phyloP scores from a whole-genome alignment of 164 flowering plant genomes.

The Magnolia officinalis region DNA sequence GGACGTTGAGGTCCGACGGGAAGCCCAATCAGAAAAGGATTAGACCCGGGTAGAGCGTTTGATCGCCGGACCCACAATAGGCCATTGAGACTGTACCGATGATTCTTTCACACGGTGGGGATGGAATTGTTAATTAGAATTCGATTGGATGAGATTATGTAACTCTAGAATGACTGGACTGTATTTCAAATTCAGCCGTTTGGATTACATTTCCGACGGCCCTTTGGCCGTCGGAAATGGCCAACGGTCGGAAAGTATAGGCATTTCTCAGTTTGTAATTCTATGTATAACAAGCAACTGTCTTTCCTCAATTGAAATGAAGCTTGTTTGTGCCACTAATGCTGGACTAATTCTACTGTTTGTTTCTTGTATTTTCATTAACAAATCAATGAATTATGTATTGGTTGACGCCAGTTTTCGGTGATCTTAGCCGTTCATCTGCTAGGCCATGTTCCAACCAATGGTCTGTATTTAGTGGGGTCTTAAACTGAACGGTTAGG shows the following conservation, averaged over 20 bases:
- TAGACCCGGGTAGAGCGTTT: constrained; percentile 40
- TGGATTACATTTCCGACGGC: background rate
- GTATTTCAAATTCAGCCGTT: background rate
- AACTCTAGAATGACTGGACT: background rate
- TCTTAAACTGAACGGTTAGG: background rate
- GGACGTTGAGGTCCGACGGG: constrained; percentile 50
- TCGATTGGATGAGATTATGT: background rate
- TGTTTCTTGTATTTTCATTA: background rate
- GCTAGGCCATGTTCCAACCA: background rate
- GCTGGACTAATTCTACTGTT: background rate
- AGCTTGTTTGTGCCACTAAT: constrained; percentile 7
- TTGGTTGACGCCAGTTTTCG: background rate
- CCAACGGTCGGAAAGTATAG: constrained; percentile 18
- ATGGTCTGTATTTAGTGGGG: background rate
- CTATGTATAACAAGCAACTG: background rate
- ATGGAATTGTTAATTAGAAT: background rate
- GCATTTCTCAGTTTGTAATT: constrained; percentile 20
- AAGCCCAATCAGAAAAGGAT: constrained; percentile 66
- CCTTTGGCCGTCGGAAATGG: background rate
- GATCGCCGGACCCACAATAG: background rate
- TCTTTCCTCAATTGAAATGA: constrained; percentile 13
- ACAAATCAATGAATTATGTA: background rate
- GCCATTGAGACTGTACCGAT: background rate
- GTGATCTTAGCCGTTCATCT: background rate
- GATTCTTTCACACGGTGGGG: background rate